Percentiles rank a stretch among this genome's conserved stretches.
Conservation (phyloP, 768 basidiomycete genomes). For the Lentinula sp. region DNA sequence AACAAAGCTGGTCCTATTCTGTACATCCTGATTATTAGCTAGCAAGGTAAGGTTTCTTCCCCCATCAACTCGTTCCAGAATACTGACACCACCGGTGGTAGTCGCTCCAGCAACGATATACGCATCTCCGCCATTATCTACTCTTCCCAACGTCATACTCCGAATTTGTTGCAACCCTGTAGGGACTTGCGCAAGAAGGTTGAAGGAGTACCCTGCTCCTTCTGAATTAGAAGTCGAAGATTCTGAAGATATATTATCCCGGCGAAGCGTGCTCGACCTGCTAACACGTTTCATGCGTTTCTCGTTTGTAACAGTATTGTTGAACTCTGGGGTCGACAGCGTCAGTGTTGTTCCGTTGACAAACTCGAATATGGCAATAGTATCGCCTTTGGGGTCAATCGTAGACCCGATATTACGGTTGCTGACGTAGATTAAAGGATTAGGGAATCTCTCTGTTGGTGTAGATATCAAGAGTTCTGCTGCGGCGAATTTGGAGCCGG, state of each 20-base stretch:
- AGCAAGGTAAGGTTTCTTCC: slow-evolving; percentile 36
- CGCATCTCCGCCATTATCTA: slow-evolving; percentile 25
- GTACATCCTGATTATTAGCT: slow-evolving; percentile 29
- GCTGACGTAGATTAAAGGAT: slow-evolving; percentile 45
- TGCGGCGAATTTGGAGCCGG: slow-evolving; percentile 37
- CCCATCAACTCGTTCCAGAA: slow-evolving; percentile 35
- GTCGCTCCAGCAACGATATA: slow-evolving; percentile 36
- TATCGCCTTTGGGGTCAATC: slow-evolving; percentile 45
- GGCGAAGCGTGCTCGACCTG: not conserved
- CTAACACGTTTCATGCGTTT: slow-evolving; percentile 13
- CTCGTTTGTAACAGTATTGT: not conserved
- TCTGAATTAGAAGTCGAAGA: not conserved
- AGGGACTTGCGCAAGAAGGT: slow-evolving; percentile 42
- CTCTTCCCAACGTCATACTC: slow-evolving; percentile 43
- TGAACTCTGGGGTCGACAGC: not conserved
- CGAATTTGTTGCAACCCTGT: slow-evolving; percentile 52
- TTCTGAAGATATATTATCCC: not conserved
- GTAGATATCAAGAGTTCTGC: slow-evolving; percentile 50
- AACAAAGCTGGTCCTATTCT: slow-evolving; percentile 35
- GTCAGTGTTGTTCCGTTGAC: slow-evolving; percentile 17
- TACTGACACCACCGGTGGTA: slow-evolving; percentile 30
- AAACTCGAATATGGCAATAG: slow-evolving; percentile 50
- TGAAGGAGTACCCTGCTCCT: slow-evolving; percentile 17
- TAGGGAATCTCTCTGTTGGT: slow-evolving; percentile 33
- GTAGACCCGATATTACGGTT: slow-evolving; percentile 47